Evolutionary conservation across 129 eudicot genomes (phyloP), one percentile per base, ranked within the genome.

Genomic region (Oenanthe sinensis): DNA sequence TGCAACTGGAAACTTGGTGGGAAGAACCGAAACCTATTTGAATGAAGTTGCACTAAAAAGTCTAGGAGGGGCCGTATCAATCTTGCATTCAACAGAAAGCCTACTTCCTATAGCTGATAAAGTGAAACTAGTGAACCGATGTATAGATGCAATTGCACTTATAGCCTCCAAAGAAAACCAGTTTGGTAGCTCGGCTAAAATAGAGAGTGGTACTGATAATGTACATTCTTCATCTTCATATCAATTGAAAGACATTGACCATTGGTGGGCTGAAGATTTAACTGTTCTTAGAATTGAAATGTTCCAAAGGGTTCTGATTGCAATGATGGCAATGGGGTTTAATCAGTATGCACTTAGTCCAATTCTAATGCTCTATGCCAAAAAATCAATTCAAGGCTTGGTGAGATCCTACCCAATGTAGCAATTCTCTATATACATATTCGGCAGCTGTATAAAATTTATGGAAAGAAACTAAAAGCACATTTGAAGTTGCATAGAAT

Each of bases 221-320:
- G 73, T 81, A 12, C 76, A 83, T 76, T 78, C 89, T 48, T 82
- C n/a, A n/a, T n/a, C 89, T 20, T 79, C 83, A 39, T 82, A 68
- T 44, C 81, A 84, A 49, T 78, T 83, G 5, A 91, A 86, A 70
- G 89, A 85, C 52, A 82, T 90, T 1, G 91, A 90, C 47, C 92
- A 96, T 83, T 96, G 99, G 99, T 96, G 99, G 99, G 97, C 97
- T 48, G 99, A 96, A 78, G 97, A 96, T 86, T 77, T 96, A 60
- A 84, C 87, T 55, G 79, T 86, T 44, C 88, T 96, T 33, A 81
- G 95, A 74, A 89, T 96, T 49, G 97, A 88, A 86, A 74, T 90
- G 30, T 96, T 96, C 77, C 99, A 90, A 72, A 82, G 99, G 87
- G 97, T 96, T 72, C 88, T 96, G 30, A 86, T 92, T 78, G 97